phyloP scores from a whole-genome alignment of 2,329 filamentous ascomycete species.

The Fusarium decemcellulare region DNA sequence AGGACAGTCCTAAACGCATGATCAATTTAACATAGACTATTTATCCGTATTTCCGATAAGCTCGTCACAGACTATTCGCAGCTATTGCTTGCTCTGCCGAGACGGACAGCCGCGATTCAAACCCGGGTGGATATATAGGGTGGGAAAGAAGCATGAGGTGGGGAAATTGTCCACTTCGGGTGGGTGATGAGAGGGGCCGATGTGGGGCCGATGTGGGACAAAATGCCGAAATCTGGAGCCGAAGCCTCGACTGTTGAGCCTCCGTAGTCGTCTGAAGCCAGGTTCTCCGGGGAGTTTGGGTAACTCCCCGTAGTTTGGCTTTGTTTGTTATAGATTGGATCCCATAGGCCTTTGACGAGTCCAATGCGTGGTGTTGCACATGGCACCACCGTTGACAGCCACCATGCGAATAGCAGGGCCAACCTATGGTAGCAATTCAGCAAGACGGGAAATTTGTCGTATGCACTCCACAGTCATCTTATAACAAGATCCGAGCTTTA shows the following conservation, averaged over 20 bases:
- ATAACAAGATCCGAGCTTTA: neutral
- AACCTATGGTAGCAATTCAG: too few relatives aligned
- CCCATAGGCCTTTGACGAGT: neutral
- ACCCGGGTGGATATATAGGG: conserved; percentile 3
- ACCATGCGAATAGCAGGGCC: too few relatives aligned
- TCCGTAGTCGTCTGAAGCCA: neutral
- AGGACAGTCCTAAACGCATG: neutral
- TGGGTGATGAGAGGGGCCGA: neutral
- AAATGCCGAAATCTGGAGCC: too few relatives aligned
- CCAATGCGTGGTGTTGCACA: neutral
- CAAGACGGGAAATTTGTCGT: too few relatives aligned
- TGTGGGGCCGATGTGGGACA: too few relatives aligned
- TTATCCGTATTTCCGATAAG: neutral
- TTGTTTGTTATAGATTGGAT: neutral
- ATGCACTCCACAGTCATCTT: neutral
- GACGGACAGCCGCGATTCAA: neutral
- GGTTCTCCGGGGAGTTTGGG: neutral
- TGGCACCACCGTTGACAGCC: neutral
- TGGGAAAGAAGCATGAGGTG: neutral
- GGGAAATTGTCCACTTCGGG: neutral
- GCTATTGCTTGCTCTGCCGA: neutral
- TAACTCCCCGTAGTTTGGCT: neutral
- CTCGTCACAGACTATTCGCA: neutral
- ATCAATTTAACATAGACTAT: neutral
- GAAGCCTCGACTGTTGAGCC: neutral